A percentile compares a stretch with the other conserved stretches of the same genome.
Evolutionary conservation across 495 filamentous ascomycete genomes (phyloP).

Genomic region (Sporormia fimetaria): DNA sequence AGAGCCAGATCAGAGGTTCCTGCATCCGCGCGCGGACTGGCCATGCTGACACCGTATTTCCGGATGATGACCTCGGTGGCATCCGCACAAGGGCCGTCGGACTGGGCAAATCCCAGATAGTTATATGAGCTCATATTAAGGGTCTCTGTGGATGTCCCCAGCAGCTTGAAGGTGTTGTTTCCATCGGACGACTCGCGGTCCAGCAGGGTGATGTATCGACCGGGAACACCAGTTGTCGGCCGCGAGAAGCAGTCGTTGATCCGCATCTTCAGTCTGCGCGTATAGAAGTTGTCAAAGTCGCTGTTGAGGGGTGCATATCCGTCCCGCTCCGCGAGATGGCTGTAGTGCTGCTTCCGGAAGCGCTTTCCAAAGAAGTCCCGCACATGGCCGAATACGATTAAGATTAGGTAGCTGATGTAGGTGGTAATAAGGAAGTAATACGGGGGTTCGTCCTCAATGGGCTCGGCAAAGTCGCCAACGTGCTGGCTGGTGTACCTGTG

Average conservation of each 20-base stretch:
- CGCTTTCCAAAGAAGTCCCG: constrained; percentile 97
- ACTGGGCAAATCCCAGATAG: constrained; percentile 96
- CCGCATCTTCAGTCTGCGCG: constrained; percentile 78
- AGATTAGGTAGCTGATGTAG: constrained; percentile 90
- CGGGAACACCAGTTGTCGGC: constrained; percentile 84
- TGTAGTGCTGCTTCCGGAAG: constrained; percentile 73
- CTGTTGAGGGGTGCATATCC: constrained; percentile 96
- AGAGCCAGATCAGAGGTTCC: constrained; percentile 79
- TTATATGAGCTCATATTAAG: constrained; percentile 99
- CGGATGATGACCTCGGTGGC: constrained; percentile 73
- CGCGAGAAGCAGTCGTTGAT: constrained; percentile 95
- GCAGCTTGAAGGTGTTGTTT: constrained; percentile 76
- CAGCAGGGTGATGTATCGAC: constrained; percentile 81
- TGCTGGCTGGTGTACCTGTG: constrained; percentile 83
- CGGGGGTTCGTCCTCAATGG: constrained; percentile 87
- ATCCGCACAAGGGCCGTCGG: constrained; percentile 92
- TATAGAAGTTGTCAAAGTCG: constrained; percentile 98
- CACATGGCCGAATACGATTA: constrained; percentile 90
- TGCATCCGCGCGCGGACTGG: constrained; percentile 68
- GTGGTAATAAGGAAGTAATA: constrained; percentile 96
- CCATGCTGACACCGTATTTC: constrained; percentile 70
- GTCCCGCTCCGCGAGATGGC: constrained; percentile 66
- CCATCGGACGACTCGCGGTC: constrained; percentile 80
- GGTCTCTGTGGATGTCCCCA: constrained; percentile 86
- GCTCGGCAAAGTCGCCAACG: constrained; percentile 65